These are phyloP conservation scores for Schoenoplectus tabernaemontani DNA, from an alignment of 202 grass and related monocot genomes.

Conservation along the genomic window DNA sequence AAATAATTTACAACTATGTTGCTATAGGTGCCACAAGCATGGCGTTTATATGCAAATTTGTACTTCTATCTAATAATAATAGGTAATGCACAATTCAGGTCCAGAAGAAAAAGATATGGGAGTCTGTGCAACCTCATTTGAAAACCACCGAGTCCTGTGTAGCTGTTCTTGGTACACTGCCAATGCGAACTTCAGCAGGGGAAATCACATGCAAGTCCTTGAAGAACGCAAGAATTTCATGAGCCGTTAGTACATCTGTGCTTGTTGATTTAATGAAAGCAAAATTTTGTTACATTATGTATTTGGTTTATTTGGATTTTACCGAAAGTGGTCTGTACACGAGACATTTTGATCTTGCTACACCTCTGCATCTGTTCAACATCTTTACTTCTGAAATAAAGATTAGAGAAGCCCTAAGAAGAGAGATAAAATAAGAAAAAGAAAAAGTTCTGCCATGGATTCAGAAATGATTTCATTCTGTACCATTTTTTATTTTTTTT, in stretches of 20 bases:
- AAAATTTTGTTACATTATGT: not conserved
- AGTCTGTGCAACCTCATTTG: slow-evolving; percentile 79
- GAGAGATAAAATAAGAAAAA: not conserved
- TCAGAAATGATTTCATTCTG: not conserved
- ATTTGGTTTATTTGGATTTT: slow-evolving; percentile 11
- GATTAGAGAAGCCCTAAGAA: not conserved
- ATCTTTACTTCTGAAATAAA: not conserved
- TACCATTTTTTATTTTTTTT: no score
- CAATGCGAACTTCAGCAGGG: slow-evolving; percentile 65
- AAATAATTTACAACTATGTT: not conserved
- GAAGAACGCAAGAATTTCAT: slow-evolving; percentile 76
- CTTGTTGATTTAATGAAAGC: not conserved
- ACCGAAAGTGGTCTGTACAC: not conserved
- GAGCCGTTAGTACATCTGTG: slow-evolving; percentile 17
- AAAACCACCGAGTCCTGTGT: slow-evolving; percentile 55
- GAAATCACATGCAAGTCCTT: slow-evolving; percentile 57
- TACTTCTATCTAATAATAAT: not conserved
- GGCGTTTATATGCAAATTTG: not conserved
- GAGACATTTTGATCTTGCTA: slow-evolving; percentile 3
- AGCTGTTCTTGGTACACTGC: slow-evolving; percentile 43
- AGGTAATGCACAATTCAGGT: slow-evolving; percentile 33
- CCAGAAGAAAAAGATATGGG: slow-evolving; percentile 98
- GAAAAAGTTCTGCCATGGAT: not conserved
- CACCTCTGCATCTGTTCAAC: not conserved
- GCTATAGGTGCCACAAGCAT: not conserved